phyloP scores from a whole-genome alignment of 2,329 filamentous ascomycete genomes.

The Scytalidium lignicola region DNA sequence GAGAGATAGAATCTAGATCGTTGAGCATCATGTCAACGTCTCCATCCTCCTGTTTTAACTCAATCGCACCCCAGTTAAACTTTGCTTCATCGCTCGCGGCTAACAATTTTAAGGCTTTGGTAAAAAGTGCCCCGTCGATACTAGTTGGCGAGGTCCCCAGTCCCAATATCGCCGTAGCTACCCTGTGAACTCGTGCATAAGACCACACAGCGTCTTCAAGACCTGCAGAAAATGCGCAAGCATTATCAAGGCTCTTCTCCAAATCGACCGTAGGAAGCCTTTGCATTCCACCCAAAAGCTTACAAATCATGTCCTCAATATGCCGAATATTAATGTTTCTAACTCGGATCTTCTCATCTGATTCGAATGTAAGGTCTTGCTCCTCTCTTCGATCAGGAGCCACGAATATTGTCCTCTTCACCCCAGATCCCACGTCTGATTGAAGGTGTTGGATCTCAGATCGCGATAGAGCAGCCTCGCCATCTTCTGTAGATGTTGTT shows the following conservation, averaged over 20 bases:
- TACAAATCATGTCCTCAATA: constrained; percentile 54
- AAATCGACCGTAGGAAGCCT: constrained; percentile 16
- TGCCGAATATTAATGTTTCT: constrained; percentile 59
- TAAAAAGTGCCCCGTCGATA: constrained; percentile 30
- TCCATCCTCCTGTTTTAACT: constrained; percentile 34
- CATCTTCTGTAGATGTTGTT: constrained; percentile 58
- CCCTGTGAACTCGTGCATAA: constrained; percentile 55
- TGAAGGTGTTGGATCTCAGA: constrained; percentile 37
- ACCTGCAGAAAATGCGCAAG: constrained; percentile 26
- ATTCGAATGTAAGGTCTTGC: constrained; percentile 36
- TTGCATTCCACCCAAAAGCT: constrained; percentile 19
- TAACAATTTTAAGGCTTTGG: constrained; percentile 35
- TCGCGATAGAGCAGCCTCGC: constrained; percentile 34
- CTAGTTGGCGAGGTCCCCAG: constrained; percentile 26
- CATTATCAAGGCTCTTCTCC: constrained; percentile 20
- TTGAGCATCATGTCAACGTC: constrained; percentile 23
- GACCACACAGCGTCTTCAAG: constrained; percentile 51
- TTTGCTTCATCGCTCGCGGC: constrained; percentile 42
- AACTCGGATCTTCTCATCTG: constrained; percentile 42
- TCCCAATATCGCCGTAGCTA: constrained; percentile 46
- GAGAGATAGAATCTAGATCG: constrained; percentile 26
- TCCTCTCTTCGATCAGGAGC: constrained; percentile 39
- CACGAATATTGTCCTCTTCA: constrained; percentile 48
- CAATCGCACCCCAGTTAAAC: constrained; percentile 34
- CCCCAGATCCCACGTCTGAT: constrained; percentile 38